These are phyloP conservation scores for Trifolium subterraneum DNA, from an alignment of 306 rosid genomes.

Conservation along the genomic window DNA sequence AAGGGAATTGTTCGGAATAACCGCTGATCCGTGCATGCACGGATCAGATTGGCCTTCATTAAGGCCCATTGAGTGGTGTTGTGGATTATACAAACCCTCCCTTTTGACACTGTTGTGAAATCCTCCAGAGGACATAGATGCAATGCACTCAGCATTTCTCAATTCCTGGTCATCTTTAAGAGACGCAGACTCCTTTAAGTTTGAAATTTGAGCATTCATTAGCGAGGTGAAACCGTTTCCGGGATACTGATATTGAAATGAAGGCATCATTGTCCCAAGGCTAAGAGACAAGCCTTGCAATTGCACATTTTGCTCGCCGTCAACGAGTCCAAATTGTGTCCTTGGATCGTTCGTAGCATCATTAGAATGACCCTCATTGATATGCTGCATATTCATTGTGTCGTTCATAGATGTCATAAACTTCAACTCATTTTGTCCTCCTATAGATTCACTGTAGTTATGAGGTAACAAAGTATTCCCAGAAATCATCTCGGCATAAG, in stretches of 20 bases:
- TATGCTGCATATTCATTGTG: slow-evolving; percentile 46
- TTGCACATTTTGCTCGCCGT: slow-evolving; percentile 59
- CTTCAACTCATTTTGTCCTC: slow-evolving; percentile 67
- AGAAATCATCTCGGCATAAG: slow-evolving; percentile 64
- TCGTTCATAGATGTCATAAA: slow-evolving; percentile 61
- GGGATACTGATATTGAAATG: slow-evolving; percentile 64
- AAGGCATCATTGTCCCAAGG: slow-evolving; percentile 67
- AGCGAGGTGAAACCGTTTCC: slow-evolving; percentile 51
- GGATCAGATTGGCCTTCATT: slow-evolving; percentile 49
- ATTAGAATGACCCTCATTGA: slow-evolving; percentile 45
- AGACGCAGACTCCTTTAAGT: slow-evolving; percentile 42
- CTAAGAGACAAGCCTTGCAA: slow-evolving; percentile 86
- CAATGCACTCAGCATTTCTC: slow-evolving; percentile 52
- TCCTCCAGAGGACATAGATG: slow-evolving; percentile 52
- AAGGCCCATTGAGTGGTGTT: slow-evolving; percentile 45
- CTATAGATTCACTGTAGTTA: slow-evolving; percentile 54
- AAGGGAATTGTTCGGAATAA: slow-evolving; percentile 43
- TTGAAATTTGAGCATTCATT: slow-evolving; percentile 48
- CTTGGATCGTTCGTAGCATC: slow-evolving; percentile 40
- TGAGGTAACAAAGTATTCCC: slow-evolving; percentile 53
- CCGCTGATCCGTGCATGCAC: slow-evolving; percentile 44
- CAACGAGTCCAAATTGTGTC: slow-evolving; percentile 49
- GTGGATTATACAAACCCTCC: slow-evolving; percentile 59
- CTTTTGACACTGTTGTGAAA: slow-evolving; percentile 47
- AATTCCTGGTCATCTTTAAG: slow-evolving; percentile 50